phyloP scores from a whole-genome alignment of 2,329 filamentous ascomycete genomes.

The Sporothrix schenckii region DNA sequence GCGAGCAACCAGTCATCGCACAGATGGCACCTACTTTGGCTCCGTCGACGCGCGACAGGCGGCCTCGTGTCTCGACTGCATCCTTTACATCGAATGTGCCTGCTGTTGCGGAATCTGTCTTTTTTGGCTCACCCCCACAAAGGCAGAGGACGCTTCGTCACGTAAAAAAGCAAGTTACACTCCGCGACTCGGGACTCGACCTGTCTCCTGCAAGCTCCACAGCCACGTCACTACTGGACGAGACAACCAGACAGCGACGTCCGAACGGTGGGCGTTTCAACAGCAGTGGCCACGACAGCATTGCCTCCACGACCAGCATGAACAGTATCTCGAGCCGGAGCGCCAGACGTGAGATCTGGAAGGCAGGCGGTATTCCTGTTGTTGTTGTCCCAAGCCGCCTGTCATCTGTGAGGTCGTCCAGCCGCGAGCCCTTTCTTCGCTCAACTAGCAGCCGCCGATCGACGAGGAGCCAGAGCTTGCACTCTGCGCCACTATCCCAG shows the following conservation, averaged over 20 bases:
- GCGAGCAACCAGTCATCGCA: slow-evolving; percentile 25
- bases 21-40: slow-evolving; percentile 40
- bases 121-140: slow-evolving; percentile 56
- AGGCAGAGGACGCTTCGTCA: slow-evolving; percentile 62
- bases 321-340: slow-evolving; percentile 58
- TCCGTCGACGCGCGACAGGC: slow-evolving; percentile 49
- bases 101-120: slow-evolving; percentile 60
- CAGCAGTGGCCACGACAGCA: slow-evolving; percentile 50
- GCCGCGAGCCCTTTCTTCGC: slow-evolving; percentile 57
- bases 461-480: slow-evolving; percentile 56
- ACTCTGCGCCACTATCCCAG: slow-evolving; percentile 51
- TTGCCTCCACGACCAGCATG: slow-evolving; percentile 52
- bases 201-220: slow-evolving; percentile 50
- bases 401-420: slow-evolving; percentile 56
- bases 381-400: slow-evolving; percentile 63
- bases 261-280: slow-evolving; percentile 41
- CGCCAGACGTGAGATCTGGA: slow-evolving; percentile 62
- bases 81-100: slow-evolving; percentile 60
- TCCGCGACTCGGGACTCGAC: slow-evolving; percentile 54
- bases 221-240: slow-evolving; percentile 47
- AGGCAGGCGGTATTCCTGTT: slow-evolving; percentile 63
- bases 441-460: slow-evolving; percentile 64
- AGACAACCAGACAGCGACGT: slow-evolving; percentile 38
- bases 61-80: slow-evolving; percentile 56
- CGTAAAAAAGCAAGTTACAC: slow-evolving; percentile 57